A percentile compares a stretch with the other conserved stretches of the same genome.
These are phyloP conservation scores for Volvox africanus DNA, from an alignment of 139 green algal genomes.

Conservation along the genomic window DNA sequence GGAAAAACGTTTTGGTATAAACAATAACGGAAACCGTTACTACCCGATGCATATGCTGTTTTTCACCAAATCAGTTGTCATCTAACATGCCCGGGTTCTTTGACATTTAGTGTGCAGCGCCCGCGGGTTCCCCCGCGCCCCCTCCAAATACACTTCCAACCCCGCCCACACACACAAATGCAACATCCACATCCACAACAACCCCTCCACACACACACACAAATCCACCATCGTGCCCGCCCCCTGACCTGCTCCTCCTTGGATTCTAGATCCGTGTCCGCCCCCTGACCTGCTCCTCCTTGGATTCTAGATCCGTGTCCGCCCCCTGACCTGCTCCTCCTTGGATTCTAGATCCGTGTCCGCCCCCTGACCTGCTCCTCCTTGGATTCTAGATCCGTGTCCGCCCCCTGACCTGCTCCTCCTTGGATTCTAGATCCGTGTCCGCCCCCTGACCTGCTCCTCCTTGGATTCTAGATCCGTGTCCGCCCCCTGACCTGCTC, in stretches of 20 bases:
- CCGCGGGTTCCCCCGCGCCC: no score
- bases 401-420: constrained; percentile 37
- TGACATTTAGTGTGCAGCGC: no score
- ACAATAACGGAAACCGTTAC: no score
- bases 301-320: constrained; percentile 11
- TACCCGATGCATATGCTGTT: no score
- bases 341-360: constrained; percentile 21
- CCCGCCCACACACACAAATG: no score
- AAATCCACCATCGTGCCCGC: no score
- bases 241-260: constrained; percentile 43
- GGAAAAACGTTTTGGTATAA: no score
- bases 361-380: constrained; percentile 35
- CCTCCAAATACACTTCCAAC: no score
- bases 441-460: constrained; percentile 36
- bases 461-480: constrained; percentile 22
- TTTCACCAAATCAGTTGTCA: no score
- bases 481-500: constrained; percentile 31
- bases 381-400: constrained; percentile 19
- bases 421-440: constrained; percentile 16
- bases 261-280: not conserved
- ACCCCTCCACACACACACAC: not conserved
- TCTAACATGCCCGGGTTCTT: no score
- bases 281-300: constrained; percentile 41
- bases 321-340: constrained; percentile 33
- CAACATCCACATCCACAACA: no score